Conservation (phyloP, 2,329 filamentous ascomycete genomes). For the Fusarium brachygibbosum region DNA sequence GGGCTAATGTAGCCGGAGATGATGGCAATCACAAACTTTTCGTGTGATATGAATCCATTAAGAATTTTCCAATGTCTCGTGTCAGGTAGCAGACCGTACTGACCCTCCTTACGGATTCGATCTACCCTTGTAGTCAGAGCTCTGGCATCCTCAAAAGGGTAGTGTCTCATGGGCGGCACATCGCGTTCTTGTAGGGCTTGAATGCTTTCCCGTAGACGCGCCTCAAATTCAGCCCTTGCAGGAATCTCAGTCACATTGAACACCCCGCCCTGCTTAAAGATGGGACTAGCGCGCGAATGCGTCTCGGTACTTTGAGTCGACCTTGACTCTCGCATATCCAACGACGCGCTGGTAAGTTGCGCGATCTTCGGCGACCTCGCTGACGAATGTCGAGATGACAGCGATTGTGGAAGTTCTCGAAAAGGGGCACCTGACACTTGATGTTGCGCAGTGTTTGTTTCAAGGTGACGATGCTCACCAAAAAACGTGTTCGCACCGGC, state of each 20-base stretch:
- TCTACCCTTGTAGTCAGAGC: conserved; percentile 48
- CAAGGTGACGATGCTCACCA: conserved; percentile 32
- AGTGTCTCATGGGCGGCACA: conserved; percentile 6
- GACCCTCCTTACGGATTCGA: conserved; percentile 41
- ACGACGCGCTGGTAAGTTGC: not conserved
- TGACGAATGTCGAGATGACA: not conserved
- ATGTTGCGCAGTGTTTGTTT: not conserved
- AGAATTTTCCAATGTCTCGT: conserved; percentile 55
- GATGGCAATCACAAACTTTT: conserved; percentile 52
- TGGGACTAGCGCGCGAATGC: not conserved
- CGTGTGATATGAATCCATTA: conserved; percentile 42
- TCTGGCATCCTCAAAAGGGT: conserved; percentile 23
- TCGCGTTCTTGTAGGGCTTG: conserved; percentile 24
- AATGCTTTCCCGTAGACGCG: conserved; percentile 27
- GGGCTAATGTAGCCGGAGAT: conserved; percentile 47
- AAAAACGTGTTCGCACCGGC: conserved; percentile 57
- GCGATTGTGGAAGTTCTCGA: not conserved
- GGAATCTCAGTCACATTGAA: conserved; percentile 46
- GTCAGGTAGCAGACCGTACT: conserved; percentile 52
- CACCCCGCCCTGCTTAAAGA: conserved; percentile 35
- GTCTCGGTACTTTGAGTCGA: conserved; percentile 2
- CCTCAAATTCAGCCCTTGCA: conserved; percentile 48
- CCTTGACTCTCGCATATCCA: not conserved
- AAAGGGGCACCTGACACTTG: not conserved
- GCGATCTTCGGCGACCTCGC: not conserved